Evolutionary conservation across 1,284 basidiomycete species (phyloP).

Genomic region (Golubevia pallescens): DNA sequence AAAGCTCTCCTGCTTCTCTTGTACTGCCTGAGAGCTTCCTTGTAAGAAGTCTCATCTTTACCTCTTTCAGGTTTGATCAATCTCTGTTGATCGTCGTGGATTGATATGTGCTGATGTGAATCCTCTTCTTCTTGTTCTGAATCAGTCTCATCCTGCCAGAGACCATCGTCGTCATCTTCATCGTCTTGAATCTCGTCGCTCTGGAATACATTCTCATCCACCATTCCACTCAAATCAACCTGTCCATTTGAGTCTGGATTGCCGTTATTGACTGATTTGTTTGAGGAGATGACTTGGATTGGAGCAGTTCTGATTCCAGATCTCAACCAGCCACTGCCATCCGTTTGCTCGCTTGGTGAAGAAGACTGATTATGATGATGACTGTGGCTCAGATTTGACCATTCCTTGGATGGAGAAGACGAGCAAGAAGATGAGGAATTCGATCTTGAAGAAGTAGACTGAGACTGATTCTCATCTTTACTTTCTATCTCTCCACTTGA

Average conservation of each 20-base stretch:
- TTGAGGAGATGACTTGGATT: neutral
- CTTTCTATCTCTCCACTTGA: too few species aligned
- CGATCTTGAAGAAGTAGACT: too few species aligned
- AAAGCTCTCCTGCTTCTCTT: slow-evolving; percentile 29
- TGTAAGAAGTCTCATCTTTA: slow-evolving; percentile 22
- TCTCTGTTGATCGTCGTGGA: slow-evolving; percentile 18
- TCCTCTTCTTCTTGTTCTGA: slow-evolving; percentile 24
- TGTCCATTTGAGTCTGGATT: too few species aligned
- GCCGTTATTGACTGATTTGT: neutral
- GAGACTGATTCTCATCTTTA: too few species aligned
- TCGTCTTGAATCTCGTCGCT: neutral
- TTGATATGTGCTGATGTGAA: slow-evolving; percentile 8
- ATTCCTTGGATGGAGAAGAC: too few species aligned
- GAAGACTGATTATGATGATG: too few species aligned
- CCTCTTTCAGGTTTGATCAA: slow-evolving; percentile 14
- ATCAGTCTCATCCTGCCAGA: slow-evolving; percentile 9
- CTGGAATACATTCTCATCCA: neutral
- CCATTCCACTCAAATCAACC: neutral
- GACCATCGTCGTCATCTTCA: slow-evolving; percentile 4
- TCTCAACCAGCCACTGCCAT: neutral
- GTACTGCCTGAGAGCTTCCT: slow-evolving; percentile 29
- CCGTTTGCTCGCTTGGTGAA: too few species aligned
- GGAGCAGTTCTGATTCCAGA: neutral
- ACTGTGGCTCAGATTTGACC: too few species aligned
- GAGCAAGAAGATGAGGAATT: too few species aligned